A percentile compares a stretch with the other conserved stretches of the same genome.
Conservation (phyloP, 441 rosid species). For the Adansonia madagascariensis region DNA sequence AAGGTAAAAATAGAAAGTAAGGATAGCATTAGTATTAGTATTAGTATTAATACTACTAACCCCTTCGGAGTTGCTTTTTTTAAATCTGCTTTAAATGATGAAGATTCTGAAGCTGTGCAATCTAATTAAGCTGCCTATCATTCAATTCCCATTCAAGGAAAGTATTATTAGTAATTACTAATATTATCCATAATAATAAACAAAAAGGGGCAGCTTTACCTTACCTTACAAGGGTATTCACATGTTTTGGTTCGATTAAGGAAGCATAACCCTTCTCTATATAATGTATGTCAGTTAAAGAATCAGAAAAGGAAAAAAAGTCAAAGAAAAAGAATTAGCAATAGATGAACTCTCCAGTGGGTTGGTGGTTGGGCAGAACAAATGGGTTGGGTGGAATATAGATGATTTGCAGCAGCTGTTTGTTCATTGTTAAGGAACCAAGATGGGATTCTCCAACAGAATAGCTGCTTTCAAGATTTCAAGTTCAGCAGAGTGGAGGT, state of each 20-base stretch:
- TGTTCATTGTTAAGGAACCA: constrained; percentile 5
- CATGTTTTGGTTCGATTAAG: constrained; percentile 58
- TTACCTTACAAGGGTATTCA: constrained; percentile 66
- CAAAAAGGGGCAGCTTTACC: not conserved
- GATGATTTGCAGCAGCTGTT: not conserved
- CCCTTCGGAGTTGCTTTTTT: constrained; percentile 46
- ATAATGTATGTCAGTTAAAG: constrained; percentile 27
- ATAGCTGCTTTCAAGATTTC: not conserved
- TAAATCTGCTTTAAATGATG: constrained; percentile 81
- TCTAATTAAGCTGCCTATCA: constrained; percentile 64
- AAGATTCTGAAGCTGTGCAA: constrained; percentile 68
- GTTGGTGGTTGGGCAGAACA: constrained; percentile 2
- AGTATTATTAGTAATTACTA: not conserved
- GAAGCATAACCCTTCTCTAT: constrained; percentile 65
- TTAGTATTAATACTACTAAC: not conserved
- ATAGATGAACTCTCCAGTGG: not conserved
- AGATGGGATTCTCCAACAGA: not conserved
- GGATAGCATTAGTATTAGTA: not conserved
- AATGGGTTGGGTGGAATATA: constrained; percentile 17
- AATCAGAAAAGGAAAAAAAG: not conserved
- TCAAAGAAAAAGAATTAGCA: not conserved
- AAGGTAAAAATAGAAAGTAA: not conserved
- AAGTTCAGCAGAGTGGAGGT: not conserved
- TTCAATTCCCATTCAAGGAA: not conserved
- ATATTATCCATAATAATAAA: not conserved